Evolutionary conservation across 257 asterid species (phyloP), one percentile per base, ranked within the genome.

Genomic region (Marsdenia floribunda): DNA sequence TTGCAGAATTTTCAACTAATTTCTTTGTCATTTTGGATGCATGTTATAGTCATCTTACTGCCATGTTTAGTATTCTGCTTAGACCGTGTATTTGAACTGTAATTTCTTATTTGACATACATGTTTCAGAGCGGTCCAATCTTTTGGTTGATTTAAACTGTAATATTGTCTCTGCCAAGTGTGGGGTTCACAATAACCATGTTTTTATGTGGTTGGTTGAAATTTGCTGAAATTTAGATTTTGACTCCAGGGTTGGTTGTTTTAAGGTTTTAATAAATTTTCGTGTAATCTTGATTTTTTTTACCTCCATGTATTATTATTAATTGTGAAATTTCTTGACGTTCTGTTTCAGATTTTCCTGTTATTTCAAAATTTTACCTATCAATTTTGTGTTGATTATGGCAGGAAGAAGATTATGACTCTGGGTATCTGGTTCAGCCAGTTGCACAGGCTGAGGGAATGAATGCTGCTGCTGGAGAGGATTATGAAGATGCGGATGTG

Each of bases 371-470:
- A 54, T 4, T 54, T 54, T 54, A 16, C 6, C 40, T 42, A 24
- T 71, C 12, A 40, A 46, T 67, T 18, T 40, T 65, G 70, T 69
- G 42, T n/a, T 70, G 63, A 35, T 12, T 58, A 69, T 82, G 79
- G 79, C 96, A 92, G 97, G 97, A 90, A 72, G 96, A 90, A 53
- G 97, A 91, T 61, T 38, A 74, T 77, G 96, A 80, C 5, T 70
- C 81, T 29, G 96, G 87, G 16, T 87, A 86, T 71, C 85, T 88
- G 76, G 89, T 90, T 75, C 96, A 90, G 77, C 96, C 96, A 5
- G 91, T 88, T 44, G 89, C 83, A 69, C 89, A 89, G 54, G 85
- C 78, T 57, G 88, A 81, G 19, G 84, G 72, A 22, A 81, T 73
- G 21, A 84, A 79, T 75, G 87, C 68, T 35, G 85, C 52, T 33